Percentiles rank a stretch among this genome's conserved stretches.
These are phyloP conservation scores for Aureobasidium leucospermi DNA, from an alignment of 2,329 filamentous ascomycete genomes.

Conservation along the genomic window DNA sequence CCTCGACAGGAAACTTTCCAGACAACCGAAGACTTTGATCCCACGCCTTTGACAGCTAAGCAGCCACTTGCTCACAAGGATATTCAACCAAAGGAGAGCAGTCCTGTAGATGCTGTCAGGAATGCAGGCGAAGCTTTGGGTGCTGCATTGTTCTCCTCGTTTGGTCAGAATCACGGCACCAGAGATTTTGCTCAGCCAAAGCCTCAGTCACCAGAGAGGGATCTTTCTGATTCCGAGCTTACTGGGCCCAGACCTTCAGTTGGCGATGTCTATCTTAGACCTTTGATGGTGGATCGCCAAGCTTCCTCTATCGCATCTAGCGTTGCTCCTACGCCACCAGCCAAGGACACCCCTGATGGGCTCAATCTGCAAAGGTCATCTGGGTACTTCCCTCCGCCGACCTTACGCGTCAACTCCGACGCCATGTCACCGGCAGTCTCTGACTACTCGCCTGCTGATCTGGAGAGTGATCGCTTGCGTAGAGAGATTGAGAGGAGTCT, in stretches of 20 bases:
- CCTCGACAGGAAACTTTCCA: neutral
- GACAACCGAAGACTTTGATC: conserved; percentile 19
- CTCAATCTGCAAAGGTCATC: conserved; percentile 18
- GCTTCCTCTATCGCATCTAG: conserved; percentile 29
- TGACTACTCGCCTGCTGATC: conserved; percentile 46
- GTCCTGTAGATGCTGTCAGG: conserved; percentile 41
- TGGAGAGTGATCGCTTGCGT: conserved; percentile 63
- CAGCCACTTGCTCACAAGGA: conserved; percentile 23
- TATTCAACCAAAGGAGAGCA: conserved; percentile 15
- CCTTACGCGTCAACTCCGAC: neutral
- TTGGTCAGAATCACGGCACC: conserved; percentile 28
- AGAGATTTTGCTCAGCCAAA: conserved; percentile 25
- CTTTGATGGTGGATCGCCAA: conserved; percentile 32
- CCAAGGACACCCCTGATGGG: conserved; percentile 35
- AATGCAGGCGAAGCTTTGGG: conserved; percentile 43
- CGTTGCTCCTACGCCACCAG: conserved; percentile 39
- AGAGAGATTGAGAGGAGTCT: conserved; percentile 70
- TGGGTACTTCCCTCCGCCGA: conserved; percentile 30
- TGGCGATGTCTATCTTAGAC: conserved; percentile 32
- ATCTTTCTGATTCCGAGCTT: conserved; percentile 21
- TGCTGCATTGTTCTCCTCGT: conserved; percentile 34
- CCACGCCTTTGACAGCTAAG: conserved; percentile 30
- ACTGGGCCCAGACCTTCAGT: conserved; percentile 15
- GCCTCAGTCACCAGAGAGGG: conserved; percentile 16
- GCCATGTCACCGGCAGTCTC: neutral